Conservation (phyloP, 345 rosid genomes). For the Pugionium cornutum region DNA sequence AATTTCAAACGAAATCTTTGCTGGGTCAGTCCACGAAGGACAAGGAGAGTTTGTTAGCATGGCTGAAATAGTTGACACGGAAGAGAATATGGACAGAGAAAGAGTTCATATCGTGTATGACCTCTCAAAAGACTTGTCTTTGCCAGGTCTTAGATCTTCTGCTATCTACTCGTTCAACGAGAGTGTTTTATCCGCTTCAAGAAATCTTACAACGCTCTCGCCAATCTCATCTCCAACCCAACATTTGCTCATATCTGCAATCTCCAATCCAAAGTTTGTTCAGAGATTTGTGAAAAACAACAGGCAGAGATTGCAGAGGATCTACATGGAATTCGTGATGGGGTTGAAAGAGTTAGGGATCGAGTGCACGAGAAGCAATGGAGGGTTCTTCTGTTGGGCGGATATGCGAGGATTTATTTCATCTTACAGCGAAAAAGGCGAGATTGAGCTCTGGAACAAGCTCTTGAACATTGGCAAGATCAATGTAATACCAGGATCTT, state of each 20-base stretch:
- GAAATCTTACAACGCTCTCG: conserved; percentile 67
- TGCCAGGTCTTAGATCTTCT: conserved; percentile 63
- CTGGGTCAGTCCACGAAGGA: conserved; percentile 55
- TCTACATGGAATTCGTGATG: conserved; percentile 42
- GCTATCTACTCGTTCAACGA: conserved; percentile 70
- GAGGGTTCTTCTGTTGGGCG: conserved; percentile 88
- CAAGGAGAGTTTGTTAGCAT: conserved; percentile 67
- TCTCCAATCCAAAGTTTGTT: conserved; percentile 54
- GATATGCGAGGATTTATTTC: conserved; percentile 76
- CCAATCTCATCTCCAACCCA: conserved; percentile 73
- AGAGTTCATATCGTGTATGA: conserved; percentile 78
- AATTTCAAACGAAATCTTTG: conserved; percentile 73
- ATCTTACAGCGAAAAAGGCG: conserved; percentile 84
- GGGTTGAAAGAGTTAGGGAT: conserved; percentile 74
- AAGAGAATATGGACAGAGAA: conserved; percentile 57
- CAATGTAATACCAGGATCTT: conserved; percentile 79
- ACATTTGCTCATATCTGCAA: conserved; percentile 58
- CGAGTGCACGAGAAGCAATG: conserved; percentile 55
- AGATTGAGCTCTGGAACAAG: conserved; percentile 90
- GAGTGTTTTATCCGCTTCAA: conserved; percentile 60
- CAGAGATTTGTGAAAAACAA: conserved; percentile 48
- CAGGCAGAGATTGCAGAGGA: conserved; percentile 54
- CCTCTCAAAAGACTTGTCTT: conserved; percentile 71
- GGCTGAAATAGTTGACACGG: conserved; percentile 63
- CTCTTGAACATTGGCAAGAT: conserved; percentile 68